Evolutionary conservation across 306 rosid species (phyloP).

Genomic region (Fragaria ananassa): DNA sequence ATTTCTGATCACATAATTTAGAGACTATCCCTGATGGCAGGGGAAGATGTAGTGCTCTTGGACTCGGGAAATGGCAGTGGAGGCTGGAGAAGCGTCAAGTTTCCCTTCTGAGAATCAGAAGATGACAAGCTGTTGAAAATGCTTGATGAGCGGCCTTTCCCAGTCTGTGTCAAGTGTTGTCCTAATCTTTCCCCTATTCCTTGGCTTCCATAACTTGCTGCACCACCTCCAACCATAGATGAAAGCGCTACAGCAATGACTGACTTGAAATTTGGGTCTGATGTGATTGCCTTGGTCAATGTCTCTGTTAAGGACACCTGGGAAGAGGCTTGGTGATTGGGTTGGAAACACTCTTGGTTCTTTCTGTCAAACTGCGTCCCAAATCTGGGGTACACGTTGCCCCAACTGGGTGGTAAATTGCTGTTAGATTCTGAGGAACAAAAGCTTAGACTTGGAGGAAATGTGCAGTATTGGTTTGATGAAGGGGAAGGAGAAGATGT

Average conservation of each 20-base stretch:
- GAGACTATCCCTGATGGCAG: background rate
- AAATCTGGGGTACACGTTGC: slow-evolving; percentile 18
- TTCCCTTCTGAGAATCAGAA: slow-evolving; percentile 28
- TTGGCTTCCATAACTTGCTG: slow-evolving; percentile 29
- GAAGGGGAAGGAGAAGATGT: slow-evolving; percentile 31
- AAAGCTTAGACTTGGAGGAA: slow-evolving; percentile 25
- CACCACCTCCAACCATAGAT: slow-evolving; percentile 45
- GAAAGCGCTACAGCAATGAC: slow-evolving; percentile 55
- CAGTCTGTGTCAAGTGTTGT: slow-evolving; percentile 31
- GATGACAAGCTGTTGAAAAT: slow-evolving; percentile 34
- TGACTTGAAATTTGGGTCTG: slow-evolving; percentile 49
- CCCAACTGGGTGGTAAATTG: slow-evolving; percentile 22
- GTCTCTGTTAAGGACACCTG: slow-evolving; percentile 47
- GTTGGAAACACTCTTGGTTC: slow-evolving; percentile 33
- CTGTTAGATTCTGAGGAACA: slow-evolving; percentile 19
- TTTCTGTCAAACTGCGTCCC: slow-evolving; percentile 19
- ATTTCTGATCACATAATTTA: background rate
- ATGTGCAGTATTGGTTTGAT: slow-evolving; percentile 14
- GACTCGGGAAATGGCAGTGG: slow-evolving; percentile 25
- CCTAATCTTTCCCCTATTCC: slow-evolving; percentile 26
- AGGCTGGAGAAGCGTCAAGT: slow-evolving; percentile 32
- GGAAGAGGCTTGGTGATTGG: slow-evolving; percentile 30
- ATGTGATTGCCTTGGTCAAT: slow-evolving; percentile 53
- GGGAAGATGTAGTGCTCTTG: slow-evolving; percentile 12
- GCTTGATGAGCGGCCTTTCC: slow-evolving; percentile 25